phyloP scores from a whole-genome alignment of 192 early-diverging fungal species.

The Linnemannia zychae region DNA sequence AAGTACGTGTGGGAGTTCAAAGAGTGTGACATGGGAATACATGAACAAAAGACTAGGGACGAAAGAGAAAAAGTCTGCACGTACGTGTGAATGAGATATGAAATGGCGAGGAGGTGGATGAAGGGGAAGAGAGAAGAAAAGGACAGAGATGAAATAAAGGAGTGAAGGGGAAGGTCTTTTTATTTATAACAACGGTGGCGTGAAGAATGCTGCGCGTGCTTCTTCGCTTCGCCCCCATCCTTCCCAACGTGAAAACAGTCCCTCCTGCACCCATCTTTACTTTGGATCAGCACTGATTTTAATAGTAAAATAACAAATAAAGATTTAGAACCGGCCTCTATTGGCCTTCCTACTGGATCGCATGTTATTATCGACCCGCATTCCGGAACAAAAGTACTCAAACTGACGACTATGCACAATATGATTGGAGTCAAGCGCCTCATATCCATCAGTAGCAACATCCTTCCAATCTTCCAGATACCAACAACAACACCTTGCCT shows the following conservation, averaged over 20 bases:
- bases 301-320: neutral
- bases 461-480: neutral
- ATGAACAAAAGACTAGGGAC: neutral
- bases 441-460: neutral
- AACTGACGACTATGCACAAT: neutral
- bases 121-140: neutral
- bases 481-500: neutral
- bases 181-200: neutral
- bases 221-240: no score
- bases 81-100: neutral
- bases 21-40: neutral
- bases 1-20: neutral
- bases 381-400: neutral
- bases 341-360: constrained; percentile 2
- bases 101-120: neutral
- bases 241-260: no score
- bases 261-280: no score
- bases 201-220: neutral
- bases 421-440: neutral
- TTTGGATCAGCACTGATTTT: neutral
- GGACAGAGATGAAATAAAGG: neutral
- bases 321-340: neutral
- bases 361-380: neutral
- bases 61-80: neutral
- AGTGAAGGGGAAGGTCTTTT: no score